Evolutionary conservation across 2,329 filamentous ascomycete genomes (phyloP).

Genomic region (Cadophora sp.): DNA sequence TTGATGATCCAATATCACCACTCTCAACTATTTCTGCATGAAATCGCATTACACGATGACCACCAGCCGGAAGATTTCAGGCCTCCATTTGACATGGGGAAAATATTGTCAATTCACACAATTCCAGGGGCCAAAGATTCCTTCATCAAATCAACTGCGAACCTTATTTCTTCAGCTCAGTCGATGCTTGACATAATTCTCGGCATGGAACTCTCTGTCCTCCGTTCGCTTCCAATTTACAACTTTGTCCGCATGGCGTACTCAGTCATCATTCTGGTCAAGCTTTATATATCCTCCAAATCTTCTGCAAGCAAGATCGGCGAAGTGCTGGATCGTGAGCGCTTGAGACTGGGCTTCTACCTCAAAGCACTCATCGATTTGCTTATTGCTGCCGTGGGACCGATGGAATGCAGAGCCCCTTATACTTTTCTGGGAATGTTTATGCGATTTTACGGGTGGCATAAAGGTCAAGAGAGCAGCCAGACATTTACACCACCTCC

Average conservation of each 20-base stretch:
- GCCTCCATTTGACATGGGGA: conserved; percentile 36
- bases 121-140: conserved; percentile 45
- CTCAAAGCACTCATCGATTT: conserved; percentile 72
- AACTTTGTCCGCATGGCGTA: conserved; percentile 58
- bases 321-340: conserved; percentile 67
- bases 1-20: conserved; percentile 52
- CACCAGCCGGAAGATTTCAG: conserved; percentile 56
- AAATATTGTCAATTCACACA: conserved; percentile 33
- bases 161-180: conserved; percentile 57
- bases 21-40: conserved; percentile 61
- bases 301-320: conserved; percentile 68
- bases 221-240: conserved; percentile 55
- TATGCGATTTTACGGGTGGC: conserved; percentile 69
- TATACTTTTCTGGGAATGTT: conserved; percentile 73
- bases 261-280: conserved; percentile 59
- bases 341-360: conserved; percentile 67
- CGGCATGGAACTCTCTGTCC: conserved; percentile 48
- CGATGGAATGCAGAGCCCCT: conserved; percentile 67
- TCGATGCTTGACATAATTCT: conserved; percentile 55
- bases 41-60: conserved; percentile 61
- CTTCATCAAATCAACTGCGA: conserved; percentile 56
- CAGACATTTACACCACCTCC: conserved; percentile 25
- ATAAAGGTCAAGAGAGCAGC: conserved; percentile 57
- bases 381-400: conserved; percentile 66
- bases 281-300: conserved; percentile 63